phyloP scores from a whole-genome alignment of 768 basidiomycete genomes.

The Pleurotus pulmonarius region DNA sequence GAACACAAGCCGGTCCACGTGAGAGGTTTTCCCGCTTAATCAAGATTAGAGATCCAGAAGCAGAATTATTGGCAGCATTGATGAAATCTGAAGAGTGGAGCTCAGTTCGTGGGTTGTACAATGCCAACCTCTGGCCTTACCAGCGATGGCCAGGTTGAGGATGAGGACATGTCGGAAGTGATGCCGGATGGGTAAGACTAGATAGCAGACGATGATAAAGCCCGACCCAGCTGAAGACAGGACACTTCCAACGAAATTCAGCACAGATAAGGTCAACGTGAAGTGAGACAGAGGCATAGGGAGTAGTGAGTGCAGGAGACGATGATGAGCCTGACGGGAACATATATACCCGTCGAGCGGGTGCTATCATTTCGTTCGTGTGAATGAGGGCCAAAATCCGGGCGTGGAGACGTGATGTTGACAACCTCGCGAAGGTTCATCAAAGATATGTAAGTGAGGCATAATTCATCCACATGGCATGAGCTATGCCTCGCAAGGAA shows the following conservation, averaged over 20 bases:
- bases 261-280: not conserved
- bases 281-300: not conserved
- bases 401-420: no score
- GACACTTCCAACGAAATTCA: slow-evolving; percentile 8
- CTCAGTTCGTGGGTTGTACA: not conserved
- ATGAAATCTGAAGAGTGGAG: slow-evolving; percentile 10
- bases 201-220: slow-evolving; percentile 11
- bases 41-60: slow-evolving; percentile 12
- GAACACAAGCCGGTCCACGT: not conserved
- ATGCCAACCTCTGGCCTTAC: not conserved
- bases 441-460: no score
- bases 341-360: no score
- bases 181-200: slow-evolving; percentile 6
- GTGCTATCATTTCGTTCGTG: no score
- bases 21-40: not conserved
- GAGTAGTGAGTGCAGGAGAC: no score
- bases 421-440: no score
- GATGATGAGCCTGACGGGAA: no score
- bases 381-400: no score
- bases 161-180: slow-evolving; percentile 13
- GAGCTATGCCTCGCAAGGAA: no score
- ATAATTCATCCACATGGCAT: no score
- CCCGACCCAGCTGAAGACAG: slow-evolving; percentile 8
- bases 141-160: slow-evolving; percentile 11
- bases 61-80: slow-evolving; percentile 7